Conservation (phyloP, 2,329 filamentous ascomycete genomes). For the Helicocarpus griseus region DNA sequence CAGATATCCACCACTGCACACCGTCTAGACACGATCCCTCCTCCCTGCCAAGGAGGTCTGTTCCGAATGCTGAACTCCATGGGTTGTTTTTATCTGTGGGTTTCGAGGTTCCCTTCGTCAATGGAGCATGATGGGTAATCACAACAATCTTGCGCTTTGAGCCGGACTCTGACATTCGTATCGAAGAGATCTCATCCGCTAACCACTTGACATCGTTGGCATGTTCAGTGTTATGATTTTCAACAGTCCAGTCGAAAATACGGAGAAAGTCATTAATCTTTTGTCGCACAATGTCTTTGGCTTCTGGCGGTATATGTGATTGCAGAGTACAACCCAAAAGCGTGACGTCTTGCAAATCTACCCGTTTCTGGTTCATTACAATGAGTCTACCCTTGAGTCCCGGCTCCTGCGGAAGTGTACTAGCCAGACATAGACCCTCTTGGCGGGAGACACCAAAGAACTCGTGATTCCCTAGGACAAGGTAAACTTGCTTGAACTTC, state of each 20-base stretch:
- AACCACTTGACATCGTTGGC: conserved; percentile 43
- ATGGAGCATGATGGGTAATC: conserved; percentile 48
- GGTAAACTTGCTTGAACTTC: conserved; percentile 19
- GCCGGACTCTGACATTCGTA: conserved; percentile 1
- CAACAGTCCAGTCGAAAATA: conserved; percentile 42
- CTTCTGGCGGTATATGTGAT: conserved; percentile 38
- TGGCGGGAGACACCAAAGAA: conserved; percentile 24
- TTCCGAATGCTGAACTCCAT: conserved; percentile 33
- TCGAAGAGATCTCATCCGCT: conserved; percentile 22
- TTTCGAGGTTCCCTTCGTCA: conserved; percentile 35
- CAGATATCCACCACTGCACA: conserved; percentile 32
- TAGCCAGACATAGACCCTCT: conserved; percentile 14
- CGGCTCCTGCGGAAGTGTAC: conserved; percentile 14
- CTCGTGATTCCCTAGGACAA: conserved; percentile 30
- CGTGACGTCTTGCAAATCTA: conserved; percentile 26
- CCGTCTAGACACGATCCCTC: conserved; percentile 7
- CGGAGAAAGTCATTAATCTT: conserved; percentile 44
- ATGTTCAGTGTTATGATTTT: conserved; percentile 41
- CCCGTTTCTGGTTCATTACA: conserved; percentile 15
- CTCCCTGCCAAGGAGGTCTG: conserved; percentile 30
- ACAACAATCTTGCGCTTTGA: conserved; percentile 31
- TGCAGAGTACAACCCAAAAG: conserved; percentile 49
- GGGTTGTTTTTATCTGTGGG: conserved; percentile 39
- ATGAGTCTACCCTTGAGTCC: conserved; percentile 11
- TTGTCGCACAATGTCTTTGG: conserved; percentile 28